These are phyloP conservation scores for Heliocybe sulcata DNA, from an alignment of 1,284 basidiomycete species.

Conservation along the genomic window DNA sequence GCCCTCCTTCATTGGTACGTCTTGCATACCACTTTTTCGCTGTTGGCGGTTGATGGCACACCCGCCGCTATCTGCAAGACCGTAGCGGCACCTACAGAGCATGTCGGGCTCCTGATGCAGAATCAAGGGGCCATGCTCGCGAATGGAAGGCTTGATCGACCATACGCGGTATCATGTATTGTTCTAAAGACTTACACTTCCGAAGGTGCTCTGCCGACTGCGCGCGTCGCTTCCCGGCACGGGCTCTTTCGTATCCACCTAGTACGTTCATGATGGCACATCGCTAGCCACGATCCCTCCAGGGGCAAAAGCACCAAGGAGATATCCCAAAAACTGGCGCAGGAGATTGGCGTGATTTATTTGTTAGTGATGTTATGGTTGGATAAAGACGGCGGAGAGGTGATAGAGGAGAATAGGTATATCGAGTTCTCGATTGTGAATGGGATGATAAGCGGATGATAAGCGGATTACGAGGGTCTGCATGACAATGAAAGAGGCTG, in stretches of 20 bases:
- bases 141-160: slow-evolving; percentile 45
- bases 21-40: neutral
- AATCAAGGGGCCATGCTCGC: slow-evolving; percentile 56
- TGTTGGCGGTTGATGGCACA: slow-evolving; percentile 36
- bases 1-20: neutral
- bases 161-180: slow-evolving; percentile 59
- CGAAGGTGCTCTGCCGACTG: slow-evolving; percentile 48
- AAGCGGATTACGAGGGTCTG: slow-evolving; percentile 53
- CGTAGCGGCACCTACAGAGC: slow-evolving; percentile 66
- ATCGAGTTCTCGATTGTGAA: slow-evolving; percentile 82
- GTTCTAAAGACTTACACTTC: slow-evolving; percentile 44
- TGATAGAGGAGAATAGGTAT: slow-evolving; percentile 45
- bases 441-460: slow-evolving; percentile 60
- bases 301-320: slow-evolving; percentile 34
- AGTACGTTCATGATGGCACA: slow-evolving; percentile 46
- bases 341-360: slow-evolving; percentile 56
- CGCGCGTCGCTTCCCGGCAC: slow-evolving; percentile 48
- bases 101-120: slow-evolving; percentile 64
- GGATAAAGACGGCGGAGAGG: slow-evolving; percentile 19
- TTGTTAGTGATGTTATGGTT: slow-evolving; percentile 70
- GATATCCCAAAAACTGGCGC: slow-evolving; percentile 55
- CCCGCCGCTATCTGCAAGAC: slow-evolving; percentile 60
- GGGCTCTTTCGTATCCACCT: slow-evolving; percentile 46
- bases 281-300: slow-evolving; percentile 68
- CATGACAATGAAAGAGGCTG: slow-evolving; percentile 43